Percentiles rank a stretch among this genome's conserved stretches.
phyloP scores from a whole-genome alignment of 371 early-diverging fungal species.

The Cladochytrium tenue region DNA sequence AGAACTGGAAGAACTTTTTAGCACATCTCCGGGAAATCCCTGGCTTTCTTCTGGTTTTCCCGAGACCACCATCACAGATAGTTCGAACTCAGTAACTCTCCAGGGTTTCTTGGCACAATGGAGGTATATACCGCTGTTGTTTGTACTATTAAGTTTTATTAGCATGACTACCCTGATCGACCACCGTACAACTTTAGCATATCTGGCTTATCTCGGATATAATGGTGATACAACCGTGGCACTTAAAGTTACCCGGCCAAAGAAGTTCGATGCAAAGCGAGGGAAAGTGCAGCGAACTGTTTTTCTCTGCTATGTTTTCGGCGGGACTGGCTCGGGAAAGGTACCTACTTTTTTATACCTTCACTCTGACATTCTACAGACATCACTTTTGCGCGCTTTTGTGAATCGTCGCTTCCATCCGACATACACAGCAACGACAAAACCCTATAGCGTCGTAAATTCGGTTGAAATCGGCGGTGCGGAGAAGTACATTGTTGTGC shows the following conservation, averaged over 20 bases:
- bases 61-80: constrained; percentile 87
- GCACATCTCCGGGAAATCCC: constrained; percentile 83
- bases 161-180: constrained; percentile 94
- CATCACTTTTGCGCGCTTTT: constrained; percentile 79
- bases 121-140: too few relatives aligned
- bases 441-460: constrained; percentile 81
- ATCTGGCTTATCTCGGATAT: constrained; percentile 93
- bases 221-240: constrained; percentile 62
- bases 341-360: too few relatives aligned
- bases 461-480: constrained; percentile 90
- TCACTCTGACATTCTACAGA: too few relatives aligned
- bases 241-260: constrained; percentile 46
- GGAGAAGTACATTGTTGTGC: constrained; percentile 89
- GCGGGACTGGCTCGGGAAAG: constrained; percentile 92
- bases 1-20: constrained; percentile 85
- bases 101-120: constrained; percentile 97
- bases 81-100: constrained; percentile 83
- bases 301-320: constrained; percentile 89
- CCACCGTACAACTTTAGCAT: constrained; percentile 81
- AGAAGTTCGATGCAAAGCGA: constrained; percentile 72
- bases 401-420: constrained; percentile 77
- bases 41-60: constrained; percentile 86
- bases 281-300: constrained; percentile 84
- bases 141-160: too few relatives aligned
- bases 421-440: constrained; percentile 74